Evolutionary conservation across 2,329 filamentous ascomycete genomes (phyloP), one percentile per base, ranked within the genome.

Genomic region (Fusarium coffeatum): DNA sequence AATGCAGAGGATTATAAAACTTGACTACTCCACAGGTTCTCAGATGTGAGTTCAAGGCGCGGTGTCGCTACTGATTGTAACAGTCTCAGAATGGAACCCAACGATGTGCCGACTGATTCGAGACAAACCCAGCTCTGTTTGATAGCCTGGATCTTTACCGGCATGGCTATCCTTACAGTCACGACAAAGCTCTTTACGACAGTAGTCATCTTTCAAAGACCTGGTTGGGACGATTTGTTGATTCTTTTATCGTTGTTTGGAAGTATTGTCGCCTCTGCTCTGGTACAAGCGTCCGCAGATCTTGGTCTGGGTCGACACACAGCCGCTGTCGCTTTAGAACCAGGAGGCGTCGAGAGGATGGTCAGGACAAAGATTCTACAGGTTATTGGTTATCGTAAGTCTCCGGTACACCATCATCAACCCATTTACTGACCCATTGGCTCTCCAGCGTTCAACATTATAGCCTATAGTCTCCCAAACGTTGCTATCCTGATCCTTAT

Each of bases 401-500:
- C 18, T 6, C 6, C 7, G 11, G 6, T 25, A 16, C 16, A 6
- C 9, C 3, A 13, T 4, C 1, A 3, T 25, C 4, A 2, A 12
- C 4, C 16, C 11, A 16, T n/a, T 9, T 0, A 3, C 41, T 56
- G 15, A 67, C 18, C 8, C 6, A 2, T 25, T 6, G 3, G 1
- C 16, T 22, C 0, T n/a, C n/a, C 12, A 68, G 57, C 57, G 10
- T 68, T 66, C 13, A 55, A 57, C 11, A 50, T 66, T 13, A 30
- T 68, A 16, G 62, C 62, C 3, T 66, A 62, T 30, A 66, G 53
- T 28, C 50, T 66, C 2, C 65, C 62, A 6, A 68, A 66, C 20
- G 40, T 68, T 4, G 62, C 65, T n/a, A 66, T 68, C 8, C 16
- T 68, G 20, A 66, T 68, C 32, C 62, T 66, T 18, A 58, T 68